phyloP scores from a whole-genome alignment of 2,329 filamentous ascomycete species.

The Claviceps spartinae region DNA sequence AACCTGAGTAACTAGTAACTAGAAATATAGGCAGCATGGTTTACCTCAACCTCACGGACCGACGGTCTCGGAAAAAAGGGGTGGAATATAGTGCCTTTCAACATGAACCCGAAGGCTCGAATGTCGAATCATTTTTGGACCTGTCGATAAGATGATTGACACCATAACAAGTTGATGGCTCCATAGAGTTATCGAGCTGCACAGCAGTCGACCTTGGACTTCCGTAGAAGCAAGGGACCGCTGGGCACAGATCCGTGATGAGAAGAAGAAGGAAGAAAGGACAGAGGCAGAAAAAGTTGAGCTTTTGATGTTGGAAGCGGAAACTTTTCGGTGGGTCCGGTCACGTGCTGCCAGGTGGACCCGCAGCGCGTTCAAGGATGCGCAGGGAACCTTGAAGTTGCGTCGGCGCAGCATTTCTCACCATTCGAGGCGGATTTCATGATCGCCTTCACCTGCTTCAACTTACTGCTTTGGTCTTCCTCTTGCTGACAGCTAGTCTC shows the following conservation, averaged over 20 bases:
- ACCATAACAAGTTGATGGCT: constrained; percentile 63
- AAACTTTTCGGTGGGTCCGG: constrained; percentile 4
- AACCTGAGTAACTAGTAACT: neutral
- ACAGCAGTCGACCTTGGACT: constrained; percentile 59
- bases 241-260: constrained; percentile 75
- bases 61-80: constrained; percentile 80
- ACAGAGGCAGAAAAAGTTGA: constrained; percentile 14
- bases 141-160: constrained; percentile 90
- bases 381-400: neutral
- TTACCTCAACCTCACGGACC: constrained; percentile 82
- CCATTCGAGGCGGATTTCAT: neutral
- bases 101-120: constrained; percentile 32
- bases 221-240: constrained; percentile 46
- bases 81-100: constrained; percentile 69
- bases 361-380: neutral
- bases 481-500: neutral
- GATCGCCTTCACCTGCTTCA: neutral
- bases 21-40: constrained; percentile 44
- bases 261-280: constrained; percentile 22
- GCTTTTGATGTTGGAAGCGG: constrained; percentile 7
- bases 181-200: constrained; percentile 77
- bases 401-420: too few species aligned
- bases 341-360: constrained; percentile 3
- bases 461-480: neutral
- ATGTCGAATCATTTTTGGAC: constrained; percentile 64